Evolutionary conservation across 345 rosid species (phyloP).

Genomic region (Dimocarpus longan): DNA sequence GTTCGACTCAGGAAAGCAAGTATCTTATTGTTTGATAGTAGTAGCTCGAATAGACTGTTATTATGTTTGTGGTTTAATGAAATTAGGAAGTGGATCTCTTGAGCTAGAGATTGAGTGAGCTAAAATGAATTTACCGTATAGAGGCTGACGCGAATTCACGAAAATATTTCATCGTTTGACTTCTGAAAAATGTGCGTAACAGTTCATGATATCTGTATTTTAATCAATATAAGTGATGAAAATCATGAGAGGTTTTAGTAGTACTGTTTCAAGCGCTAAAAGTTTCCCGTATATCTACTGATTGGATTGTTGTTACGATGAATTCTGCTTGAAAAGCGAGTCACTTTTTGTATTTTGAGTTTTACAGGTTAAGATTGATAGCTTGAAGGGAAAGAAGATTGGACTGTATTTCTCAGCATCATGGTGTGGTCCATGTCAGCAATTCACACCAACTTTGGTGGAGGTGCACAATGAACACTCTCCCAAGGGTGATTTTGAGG

Average conservation of each 20-base stretch:
- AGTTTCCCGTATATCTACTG: neutral
- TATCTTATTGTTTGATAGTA: neutral
- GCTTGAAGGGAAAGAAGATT: slow-evolving; percentile 73
- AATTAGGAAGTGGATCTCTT: neutral
- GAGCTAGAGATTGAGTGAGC: neutral
- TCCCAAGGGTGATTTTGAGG: slow-evolving; percentile 56
- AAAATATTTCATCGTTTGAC: neutral
- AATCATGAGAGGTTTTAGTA: too few species aligned
- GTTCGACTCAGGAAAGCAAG: too few species aligned
- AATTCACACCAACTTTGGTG: slow-evolving; percentile 61
- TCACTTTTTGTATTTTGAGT: neutral
- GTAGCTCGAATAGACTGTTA: neutral
- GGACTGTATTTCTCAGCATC: slow-evolving; percentile 85
- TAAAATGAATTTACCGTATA: neutral
- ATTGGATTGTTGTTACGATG: neutral
- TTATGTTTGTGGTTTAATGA: too few species aligned
- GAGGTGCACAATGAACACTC: slow-evolving; percentile 60
- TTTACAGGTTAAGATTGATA: slow-evolving; percentile 60
- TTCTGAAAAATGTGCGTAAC: neutral
- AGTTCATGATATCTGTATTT: neutral
- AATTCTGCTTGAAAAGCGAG: neutral
- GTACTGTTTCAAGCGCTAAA: too few species aligned
- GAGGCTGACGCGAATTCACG: neutral
- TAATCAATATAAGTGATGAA: neutral
- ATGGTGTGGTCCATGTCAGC: slow-evolving; percentile 80